phyloP scores from a whole-genome alignment of 768 basidiomycete genomes.

The Termitomyces sp. region DNA sequence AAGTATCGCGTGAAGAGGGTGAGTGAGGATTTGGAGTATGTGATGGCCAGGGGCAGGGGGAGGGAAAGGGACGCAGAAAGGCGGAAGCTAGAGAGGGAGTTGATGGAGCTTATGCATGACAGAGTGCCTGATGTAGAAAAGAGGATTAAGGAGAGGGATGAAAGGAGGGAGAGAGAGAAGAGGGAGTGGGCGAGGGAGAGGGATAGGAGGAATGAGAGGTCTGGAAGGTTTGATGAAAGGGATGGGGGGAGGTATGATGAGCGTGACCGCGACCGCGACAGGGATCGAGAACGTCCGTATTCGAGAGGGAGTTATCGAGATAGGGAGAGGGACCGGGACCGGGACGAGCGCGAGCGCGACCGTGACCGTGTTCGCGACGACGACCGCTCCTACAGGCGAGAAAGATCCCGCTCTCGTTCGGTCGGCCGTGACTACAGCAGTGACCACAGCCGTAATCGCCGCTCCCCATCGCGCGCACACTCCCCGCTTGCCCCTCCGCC shows the following conservation, averaged over 20 bases:
- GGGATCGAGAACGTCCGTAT: constrained; percentile 19
- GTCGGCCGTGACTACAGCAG: neutral
- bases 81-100: constrained; percentile 80
- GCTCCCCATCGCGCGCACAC: constrained; percentile 42
- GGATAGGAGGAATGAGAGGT: constrained; percentile 79
- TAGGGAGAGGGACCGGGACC: constrained; percentile 15
- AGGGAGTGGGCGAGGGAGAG: constrained; percentile 74
- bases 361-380: constrained; percentile 29
- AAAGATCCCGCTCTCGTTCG: constrained; percentile 19
- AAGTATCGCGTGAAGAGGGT: constrained; percentile 80
- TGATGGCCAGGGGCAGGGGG: constrained; percentile 53
- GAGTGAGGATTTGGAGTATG: constrained; percentile 88
- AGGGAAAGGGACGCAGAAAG: constrained; percentile 79
- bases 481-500: constrained; percentile 51
- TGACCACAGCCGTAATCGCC: neutral
- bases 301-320: constrained; percentile 16
- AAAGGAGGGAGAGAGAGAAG: constrained; percentile 70
- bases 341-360: constrained; percentile 16
- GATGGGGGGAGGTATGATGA: constrained; percentile 11
- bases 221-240: constrained; percentile 56
- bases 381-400: constrained; percentile 25
- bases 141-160: constrained; percentile 73
- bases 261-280: constrained; percentile 22
- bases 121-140: constrained; percentile 87
- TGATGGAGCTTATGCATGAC: constrained; percentile 83